phyloP scores from a whole-genome alignment of 331 rosid genomes.

The Arachis monticola region DNA sequence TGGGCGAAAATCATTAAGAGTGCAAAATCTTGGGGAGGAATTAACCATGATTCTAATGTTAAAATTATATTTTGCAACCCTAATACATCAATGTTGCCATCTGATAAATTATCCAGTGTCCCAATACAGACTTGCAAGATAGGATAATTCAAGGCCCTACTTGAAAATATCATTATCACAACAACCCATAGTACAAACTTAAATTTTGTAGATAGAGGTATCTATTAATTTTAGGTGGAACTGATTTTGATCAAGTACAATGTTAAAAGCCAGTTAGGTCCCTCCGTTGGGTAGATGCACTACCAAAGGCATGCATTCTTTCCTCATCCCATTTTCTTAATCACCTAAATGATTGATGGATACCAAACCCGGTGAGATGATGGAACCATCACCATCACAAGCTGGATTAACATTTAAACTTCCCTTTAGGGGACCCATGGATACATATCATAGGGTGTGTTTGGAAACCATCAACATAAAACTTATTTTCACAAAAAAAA shows the following conservation, averaged over 20 bases:
- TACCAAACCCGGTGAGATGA: slow-evolving; percentile 67
- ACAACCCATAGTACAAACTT: slow-evolving; percentile 14
- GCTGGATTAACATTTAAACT: slow-evolving; percentile 46
- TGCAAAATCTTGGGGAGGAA: slow-evolving; percentile 4
- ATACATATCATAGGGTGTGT: not conserved
- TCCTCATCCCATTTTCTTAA: slow-evolving; percentile 49
- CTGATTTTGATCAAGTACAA: slow-evolving; percentile 36
- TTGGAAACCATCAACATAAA: too few relatives aligned
- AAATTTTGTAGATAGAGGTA: slow-evolving; percentile 26
- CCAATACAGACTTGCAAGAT: not conserved
- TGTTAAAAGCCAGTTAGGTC: slow-evolving; percentile 61
- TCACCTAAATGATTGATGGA: slow-evolving; percentile 61
- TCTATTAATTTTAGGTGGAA: slow-evolving; percentile 37
- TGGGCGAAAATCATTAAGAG: not conserved
- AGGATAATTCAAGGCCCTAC: slow-evolving; percentile 38
- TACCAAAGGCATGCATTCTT: slow-evolving; percentile 49
- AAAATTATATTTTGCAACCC: not conserved
- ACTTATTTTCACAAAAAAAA: too few relatives aligned
- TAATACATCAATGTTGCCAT: slow-evolving; percentile 6
- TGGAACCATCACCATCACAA: slow-evolving; percentile 54
- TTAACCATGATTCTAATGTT: slow-evolving; percentile 1
- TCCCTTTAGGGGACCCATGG: slow-evolving; percentile 56
- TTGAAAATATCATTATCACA: slow-evolving; percentile 5
- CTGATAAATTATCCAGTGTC: slow-evolving; percentile 14
- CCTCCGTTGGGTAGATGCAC: slow-evolving; percentile 57